phyloP scores from a whole-genome alignment of 257 asterid species.

The Solanum sejunctum region DNA sequence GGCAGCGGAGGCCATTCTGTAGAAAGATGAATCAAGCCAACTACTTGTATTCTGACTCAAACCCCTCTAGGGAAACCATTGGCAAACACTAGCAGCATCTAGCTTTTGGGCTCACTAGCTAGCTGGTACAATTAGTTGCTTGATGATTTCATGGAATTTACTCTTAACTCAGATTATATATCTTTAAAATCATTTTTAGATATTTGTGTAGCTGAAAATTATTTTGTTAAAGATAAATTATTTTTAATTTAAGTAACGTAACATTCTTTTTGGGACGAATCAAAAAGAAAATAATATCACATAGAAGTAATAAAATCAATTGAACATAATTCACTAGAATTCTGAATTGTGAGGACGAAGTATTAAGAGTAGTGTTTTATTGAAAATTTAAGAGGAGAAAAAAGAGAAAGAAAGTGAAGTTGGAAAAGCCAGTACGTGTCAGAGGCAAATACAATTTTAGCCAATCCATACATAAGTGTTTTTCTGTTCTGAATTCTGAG shows the following conservation, averaged over 20 bases:
- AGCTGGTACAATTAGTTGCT: background rate
- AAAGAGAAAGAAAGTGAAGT: background rate
- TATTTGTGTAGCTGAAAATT: no score
- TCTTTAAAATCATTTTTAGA: no score
- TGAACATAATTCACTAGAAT: background rate
- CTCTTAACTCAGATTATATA: background rate
- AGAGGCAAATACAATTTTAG: slow-evolving; percentile 20
- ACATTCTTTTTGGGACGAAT: no score
- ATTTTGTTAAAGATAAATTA: no score
- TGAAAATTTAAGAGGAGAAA: background rate
- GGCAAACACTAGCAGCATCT: background rate
- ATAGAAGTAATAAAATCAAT: background rate
- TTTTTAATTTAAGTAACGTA: no score
- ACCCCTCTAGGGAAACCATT: background rate
- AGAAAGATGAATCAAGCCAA: slow-evolving; percentile 4
- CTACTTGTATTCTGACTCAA: slow-evolving; percentile 13
- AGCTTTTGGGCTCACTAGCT: background rate
- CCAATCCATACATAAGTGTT: slow-evolving; percentile 12
- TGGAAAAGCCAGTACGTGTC: slow-evolving; percentile 3
- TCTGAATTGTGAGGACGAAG: background rate
- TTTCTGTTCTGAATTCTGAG: background rate
- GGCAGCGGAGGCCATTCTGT: slow-evolving; percentile 6
- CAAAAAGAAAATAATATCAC: no score
- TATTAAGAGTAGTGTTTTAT: background rate
- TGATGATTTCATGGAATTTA: background rate